Conservation (phyloP, 2,329 filamentous ascomycete genomes). For the Arachnomyces sp. region DNA sequence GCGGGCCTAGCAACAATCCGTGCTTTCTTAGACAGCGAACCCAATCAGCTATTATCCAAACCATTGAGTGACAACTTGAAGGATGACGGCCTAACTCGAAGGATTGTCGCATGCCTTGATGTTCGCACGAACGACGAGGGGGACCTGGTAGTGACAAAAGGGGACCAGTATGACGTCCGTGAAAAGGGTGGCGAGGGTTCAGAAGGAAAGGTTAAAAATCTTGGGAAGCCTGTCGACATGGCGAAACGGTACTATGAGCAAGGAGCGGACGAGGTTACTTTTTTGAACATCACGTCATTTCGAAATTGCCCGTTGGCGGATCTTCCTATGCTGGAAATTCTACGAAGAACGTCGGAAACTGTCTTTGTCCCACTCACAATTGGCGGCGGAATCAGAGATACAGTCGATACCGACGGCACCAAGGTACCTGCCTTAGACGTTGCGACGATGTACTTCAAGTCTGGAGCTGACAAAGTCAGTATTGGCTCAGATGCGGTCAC, state of each 20-base stretch:
- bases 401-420: constrained; percentile 78
- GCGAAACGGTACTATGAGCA: constrained; percentile 91
- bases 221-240: constrained; percentile 95
- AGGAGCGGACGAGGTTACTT: constrained; percentile 93
- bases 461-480: constrained; percentile 92
- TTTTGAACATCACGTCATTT: constrained; percentile 97
- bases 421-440: constrained; percentile 85
- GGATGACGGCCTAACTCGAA: constrained; percentile 70
- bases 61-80: constrained; percentile 11
- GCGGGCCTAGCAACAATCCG: constrained; percentile 78
- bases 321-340: constrained; percentile 89
- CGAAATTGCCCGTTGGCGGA: constrained; percentile 89
- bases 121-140: constrained; percentile 90
- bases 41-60: constrained; percentile 46
- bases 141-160: constrained; percentile 95
- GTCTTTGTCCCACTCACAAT: constrained; percentile 96
- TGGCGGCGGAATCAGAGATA: constrained; percentile 90
- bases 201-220: constrained; percentile 66
- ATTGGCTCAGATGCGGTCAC: constrained; percentile 92
- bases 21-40: constrained; percentile 73
- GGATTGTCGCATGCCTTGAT: constrained; percentile 92
- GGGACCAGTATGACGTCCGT: constrained; percentile 96
- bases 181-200: constrained; percentile 63
- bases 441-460: constrained; percentile 94
- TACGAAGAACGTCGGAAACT: constrained; percentile 75